Evolutionary conservation across 73 alveolate species (phyloP), one percentile per base, ranked within the genome.

Genomic region (Symbiodinium pilosum): DNA sequence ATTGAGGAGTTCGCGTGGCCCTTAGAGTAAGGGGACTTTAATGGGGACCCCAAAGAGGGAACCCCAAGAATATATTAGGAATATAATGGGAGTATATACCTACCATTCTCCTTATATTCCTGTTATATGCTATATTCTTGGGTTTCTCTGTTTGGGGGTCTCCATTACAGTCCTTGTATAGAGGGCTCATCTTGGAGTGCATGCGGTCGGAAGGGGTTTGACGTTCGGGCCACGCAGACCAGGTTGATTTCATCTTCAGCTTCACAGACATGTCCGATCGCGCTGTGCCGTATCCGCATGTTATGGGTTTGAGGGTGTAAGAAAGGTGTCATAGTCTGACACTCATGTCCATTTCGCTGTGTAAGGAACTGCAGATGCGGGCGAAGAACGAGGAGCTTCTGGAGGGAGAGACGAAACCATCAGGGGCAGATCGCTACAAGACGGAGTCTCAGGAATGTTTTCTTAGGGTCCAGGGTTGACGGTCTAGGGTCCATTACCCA

Each of bases 161-260:
- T n/a, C n/a, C n/a, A n/a, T n/a, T n/a, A n/a, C n/a, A n/a, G n/a
- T n/a, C n/a, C n/a, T n/a, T n/a, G n/a, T n/a, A n/a, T n/a, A n/a
- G n/a, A n/a, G n/a, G n/a, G n/a, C n/a, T n/a, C n/a, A n/a, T n/a
- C n/a, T n/a, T n/a, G n/a, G n/a, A n/a, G n/a, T n/a, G n/a, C n/a
- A n/a, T n/a, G n/a, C n/a, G n/a, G n/a, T n/a, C n/a, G n/a, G n/a
- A n/a, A n/a, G n/a, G n/a, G n/a, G n/a, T n/a, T n/a, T n/a, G n/a
- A n/a, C n/a, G n/a, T n/a, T n/a, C n/a, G n/a, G n/a, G n/a, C n/a
- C n/a, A n/a, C n/a, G n/a, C n/a, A n/a, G n/a, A n/a, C n/a, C n/a
- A 91, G 97, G 97, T 91, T 34, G 97, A 91, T 40, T 91, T 91
- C 41, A 30, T 91, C 89, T 91, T 91, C 88, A 42, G 89, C 43